A percentile compares a stretch with the other conserved stretches of the same genome.
Conservation (phyloP, 805 yeast species). For the Spathaspora hagerdaliae region DNA sequence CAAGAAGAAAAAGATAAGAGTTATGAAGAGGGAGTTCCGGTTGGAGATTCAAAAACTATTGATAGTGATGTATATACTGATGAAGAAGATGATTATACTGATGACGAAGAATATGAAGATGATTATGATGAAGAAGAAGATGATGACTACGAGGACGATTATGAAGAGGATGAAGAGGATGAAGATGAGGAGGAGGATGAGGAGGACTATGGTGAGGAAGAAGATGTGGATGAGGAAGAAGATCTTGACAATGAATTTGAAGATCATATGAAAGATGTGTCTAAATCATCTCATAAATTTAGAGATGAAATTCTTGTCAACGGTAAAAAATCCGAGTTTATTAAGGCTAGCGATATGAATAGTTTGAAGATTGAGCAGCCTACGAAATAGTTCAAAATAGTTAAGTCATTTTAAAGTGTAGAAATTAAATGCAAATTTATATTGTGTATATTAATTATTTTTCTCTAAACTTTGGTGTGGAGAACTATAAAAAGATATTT, state of each 20-base stretch:
- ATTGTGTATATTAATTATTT: too few species aligned
- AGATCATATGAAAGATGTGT: too few species aligned
- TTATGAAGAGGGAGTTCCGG: slow-evolving; percentile 18
- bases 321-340: background rate
- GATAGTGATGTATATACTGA: slow-evolving; percentile 14
- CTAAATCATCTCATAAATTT: too few species aligned
- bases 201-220: background rate
- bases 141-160: slow-evolving; percentile 13
- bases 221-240: background rate
- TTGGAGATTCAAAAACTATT: slow-evolving; percentile 1
- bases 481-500: too few species aligned
- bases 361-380: background rate
- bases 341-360: background rate
- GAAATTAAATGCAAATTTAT: background rate
- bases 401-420: background rate
- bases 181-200: slow-evolving; percentile 10
- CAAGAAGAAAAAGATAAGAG: slow-evolving; percentile 24
- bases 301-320: background rate
- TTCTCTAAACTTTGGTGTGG: too few species aligned
- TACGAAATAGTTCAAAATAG: background rate
- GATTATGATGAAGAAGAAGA: slow-evolving; percentile 17
- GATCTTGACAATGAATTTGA: background rate
- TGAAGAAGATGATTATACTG: slow-evolving; percentile 25
- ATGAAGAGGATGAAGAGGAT: slow-evolving; percentile 13
- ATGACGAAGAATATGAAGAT: slow-evolving; percentile 23